These are phyloP conservation scores for Geotrichum klebahnii DNA, from an alignment of 1,139 yeast species.

Conservation along the genomic window DNA sequence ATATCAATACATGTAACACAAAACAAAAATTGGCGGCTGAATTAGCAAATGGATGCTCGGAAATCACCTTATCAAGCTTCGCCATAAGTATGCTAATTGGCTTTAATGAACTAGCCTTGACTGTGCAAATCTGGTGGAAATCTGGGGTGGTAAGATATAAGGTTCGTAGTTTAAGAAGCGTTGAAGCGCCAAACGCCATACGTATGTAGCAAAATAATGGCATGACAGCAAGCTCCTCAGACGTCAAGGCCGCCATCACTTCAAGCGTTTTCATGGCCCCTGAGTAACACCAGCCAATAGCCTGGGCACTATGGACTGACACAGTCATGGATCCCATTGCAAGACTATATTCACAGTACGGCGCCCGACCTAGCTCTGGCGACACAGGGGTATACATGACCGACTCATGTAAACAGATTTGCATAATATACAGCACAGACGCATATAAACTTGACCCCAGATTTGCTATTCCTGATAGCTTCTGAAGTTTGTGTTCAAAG, in stretches of 20 bases:
- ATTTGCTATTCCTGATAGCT: neutral
- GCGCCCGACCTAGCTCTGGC: conserved; percentile 36
- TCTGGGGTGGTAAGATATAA: conserved; percentile 54
- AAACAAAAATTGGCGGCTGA: conserved; percentile 30
- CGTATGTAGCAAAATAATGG: conserved; percentile 65
- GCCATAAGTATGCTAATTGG: conserved; percentile 46
- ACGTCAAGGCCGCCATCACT: conserved; percentile 21
- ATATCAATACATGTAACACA: conserved; percentile 32
- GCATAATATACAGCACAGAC: conserved; percentile 49
- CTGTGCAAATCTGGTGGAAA: conserved; percentile 46
- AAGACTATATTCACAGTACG: conserved; percentile 39
- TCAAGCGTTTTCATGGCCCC: conserved; percentile 29
- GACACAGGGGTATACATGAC: conserved; percentile 39
- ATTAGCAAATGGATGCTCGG: conserved; percentile 30
- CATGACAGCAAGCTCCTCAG: conserved; percentile 44
- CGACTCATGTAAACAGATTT: conserved; percentile 70
- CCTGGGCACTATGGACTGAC: conserved; percentile 26
- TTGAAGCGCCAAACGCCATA: conserved; percentile 63
- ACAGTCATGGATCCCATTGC: conserved; percentile 30
- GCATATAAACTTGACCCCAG: conserved; percentile 6
- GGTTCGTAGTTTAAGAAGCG: conserved; percentile 57
- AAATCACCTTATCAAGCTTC: conserved; percentile 28
- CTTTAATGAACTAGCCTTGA: conserved; percentile 45
- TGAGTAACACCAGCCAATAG: conserved; percentile 28
- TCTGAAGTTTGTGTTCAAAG: conserved; percentile 29